Evolutionary conservation across 2,329 filamentous ascomycete genomes (phyloP).

Genomic region (Colletotrichum theobromicola): DNA sequence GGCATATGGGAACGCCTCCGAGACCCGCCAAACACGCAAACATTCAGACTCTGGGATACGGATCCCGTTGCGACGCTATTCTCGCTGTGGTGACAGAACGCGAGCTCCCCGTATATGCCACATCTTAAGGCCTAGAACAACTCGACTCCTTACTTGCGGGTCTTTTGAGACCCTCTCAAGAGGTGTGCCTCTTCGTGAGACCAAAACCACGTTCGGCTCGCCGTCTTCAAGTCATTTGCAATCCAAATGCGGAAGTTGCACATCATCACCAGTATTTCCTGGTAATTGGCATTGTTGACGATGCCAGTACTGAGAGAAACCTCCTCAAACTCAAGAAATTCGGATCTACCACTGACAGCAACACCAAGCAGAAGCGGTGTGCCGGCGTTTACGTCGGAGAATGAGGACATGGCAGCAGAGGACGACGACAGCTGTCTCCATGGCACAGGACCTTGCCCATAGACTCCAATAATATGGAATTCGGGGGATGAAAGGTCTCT

Average conservation of each 20-base stretch:
- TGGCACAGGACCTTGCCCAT: background rate
- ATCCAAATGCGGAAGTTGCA: too few relatives aligned
- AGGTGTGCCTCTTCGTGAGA: background rate
- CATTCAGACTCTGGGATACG: background rate
- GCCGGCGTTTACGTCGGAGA: background rate
- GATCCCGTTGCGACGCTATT: background rate
- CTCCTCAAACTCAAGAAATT: background rate
- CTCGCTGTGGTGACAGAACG: background rate
- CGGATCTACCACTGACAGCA: background rate
- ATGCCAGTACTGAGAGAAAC: background rate
- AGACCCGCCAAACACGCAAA: background rate
- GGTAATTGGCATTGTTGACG: background rate
- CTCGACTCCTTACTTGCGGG: background rate
- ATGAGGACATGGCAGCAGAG: background rate
- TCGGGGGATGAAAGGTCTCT: background rate
- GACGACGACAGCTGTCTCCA: background rate
- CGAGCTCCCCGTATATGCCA: background rate
- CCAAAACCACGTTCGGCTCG: background rate
- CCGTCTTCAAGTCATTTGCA: background rate
- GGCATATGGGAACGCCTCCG: background rate
- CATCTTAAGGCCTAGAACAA: background rate
- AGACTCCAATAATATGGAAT: fast-evolving
- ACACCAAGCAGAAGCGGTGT: background rate
- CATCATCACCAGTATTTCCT: too few relatives aligned
- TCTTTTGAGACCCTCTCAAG: background rate